These are phyloP conservation scores for Streptanthus diversifolius DNA, from an alignment of 345 rosid species.

Conservation along the genomic window DNA sequence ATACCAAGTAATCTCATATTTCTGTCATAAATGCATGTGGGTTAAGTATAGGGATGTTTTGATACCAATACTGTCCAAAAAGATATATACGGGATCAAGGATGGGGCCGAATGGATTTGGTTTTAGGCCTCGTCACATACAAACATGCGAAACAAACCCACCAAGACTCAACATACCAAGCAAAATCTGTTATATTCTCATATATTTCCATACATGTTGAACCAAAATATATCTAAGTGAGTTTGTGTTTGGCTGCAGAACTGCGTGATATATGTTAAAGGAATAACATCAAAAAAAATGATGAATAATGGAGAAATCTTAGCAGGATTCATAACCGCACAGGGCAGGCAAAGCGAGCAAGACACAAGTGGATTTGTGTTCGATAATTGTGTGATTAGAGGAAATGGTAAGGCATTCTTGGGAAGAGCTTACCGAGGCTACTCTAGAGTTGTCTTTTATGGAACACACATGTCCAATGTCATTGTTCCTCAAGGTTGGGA, in stretches of 20 bases:
- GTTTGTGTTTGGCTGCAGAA: constrained; percentile 7
- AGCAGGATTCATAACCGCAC: constrained; percentile 44
- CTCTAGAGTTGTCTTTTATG: constrained; percentile 41
- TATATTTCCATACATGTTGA: too few species aligned
- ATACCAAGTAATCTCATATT: constrained; percentile 36
- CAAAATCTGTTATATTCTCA: not conserved
- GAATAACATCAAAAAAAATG: not conserved
- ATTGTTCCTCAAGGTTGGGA: constrained; percentile 45
- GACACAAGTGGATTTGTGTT: constrained; percentile 40
- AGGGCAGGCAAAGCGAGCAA: constrained; percentile 14
- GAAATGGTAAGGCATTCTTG: constrained; percentile 29
- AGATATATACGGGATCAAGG: not conserved
- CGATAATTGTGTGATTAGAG: constrained; percentile 17
- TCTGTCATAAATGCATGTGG: not conserved
- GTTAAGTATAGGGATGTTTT: not conserved
- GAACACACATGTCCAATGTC: constrained; percentile 9
- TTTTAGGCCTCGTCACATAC: too few species aligned
- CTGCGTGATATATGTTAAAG: constrained; percentile 16
- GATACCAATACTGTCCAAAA: not conserved
- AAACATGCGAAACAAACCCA: too few species aligned
- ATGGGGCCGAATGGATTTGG: not conserved
- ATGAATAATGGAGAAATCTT: not conserved
- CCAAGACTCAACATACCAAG: too few species aligned
- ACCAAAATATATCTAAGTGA: not conserved
- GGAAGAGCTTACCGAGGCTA: constrained; percentile 44